A percentile compares a stretch with the other conserved stretches of the same genome.
Conservation (phyloP, 768 basidiomycete species). For the Kwoniella dejecticola region DNA sequence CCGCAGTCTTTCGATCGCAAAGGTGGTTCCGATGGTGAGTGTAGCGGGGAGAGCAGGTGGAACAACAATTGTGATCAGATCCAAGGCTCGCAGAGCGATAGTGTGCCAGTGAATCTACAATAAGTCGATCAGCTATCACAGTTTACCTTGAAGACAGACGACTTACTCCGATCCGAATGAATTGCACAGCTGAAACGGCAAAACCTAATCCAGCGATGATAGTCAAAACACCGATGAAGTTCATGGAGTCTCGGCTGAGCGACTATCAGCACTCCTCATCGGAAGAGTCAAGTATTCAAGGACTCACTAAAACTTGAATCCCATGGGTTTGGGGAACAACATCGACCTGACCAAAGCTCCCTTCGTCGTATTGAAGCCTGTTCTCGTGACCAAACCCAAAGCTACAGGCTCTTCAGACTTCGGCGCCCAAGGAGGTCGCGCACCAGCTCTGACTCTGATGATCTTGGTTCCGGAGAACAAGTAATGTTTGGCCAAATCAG, state of each 20-base stretch:
- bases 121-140: conserved; percentile 7
- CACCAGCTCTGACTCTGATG: conserved; percentile 73
- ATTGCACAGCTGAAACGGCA: conserved; percentile 85
- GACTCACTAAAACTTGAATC: conserved; percentile 92
- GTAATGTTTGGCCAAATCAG: conserved; percentile 76
- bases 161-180: conserved; percentile 81
- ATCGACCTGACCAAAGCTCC: conserved; percentile 93
- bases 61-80: conserved; percentile 94
- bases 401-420: conserved; percentile 58
- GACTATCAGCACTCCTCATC: not conserved
- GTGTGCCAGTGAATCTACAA: conserved; percentile 83
- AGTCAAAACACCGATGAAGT: conserved; percentile 85
- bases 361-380: conserved; percentile 96
- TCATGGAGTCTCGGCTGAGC: conserved; percentile 55
- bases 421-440: conserved; percentile 58
- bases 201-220: conserved; percentile 91
- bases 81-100: conserved; percentile 86
- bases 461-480: conserved; percentile 88
- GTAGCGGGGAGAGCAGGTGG: conserved; percentile 97
- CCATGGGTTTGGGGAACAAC: conserved; percentile 97
- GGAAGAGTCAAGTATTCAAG: conserved; percentile 56
- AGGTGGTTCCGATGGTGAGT: conserved; percentile 93
- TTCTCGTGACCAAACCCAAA: conserved; percentile 79
- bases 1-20: conserved; percentile 84
- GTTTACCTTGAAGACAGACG: not conserved